Base-by-base conservation (phyloP, 2,329 filamentous ascomycete species). In the Phyllosticta ampelicida region DNA sequence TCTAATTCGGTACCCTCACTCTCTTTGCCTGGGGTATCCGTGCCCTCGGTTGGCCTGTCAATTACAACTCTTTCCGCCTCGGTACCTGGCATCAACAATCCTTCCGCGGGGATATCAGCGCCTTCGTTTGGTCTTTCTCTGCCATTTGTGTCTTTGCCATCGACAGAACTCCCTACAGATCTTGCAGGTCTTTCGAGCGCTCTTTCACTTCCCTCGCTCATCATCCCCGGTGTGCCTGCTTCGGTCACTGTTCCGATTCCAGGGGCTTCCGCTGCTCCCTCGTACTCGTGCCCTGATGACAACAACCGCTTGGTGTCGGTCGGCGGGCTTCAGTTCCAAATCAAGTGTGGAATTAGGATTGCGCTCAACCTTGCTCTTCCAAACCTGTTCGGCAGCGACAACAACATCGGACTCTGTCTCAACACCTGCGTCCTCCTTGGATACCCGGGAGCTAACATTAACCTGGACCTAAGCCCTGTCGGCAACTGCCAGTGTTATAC, bases 291-390 rank as follows among this genome's bases (percentile, higher is more conserved):
- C 9, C 55, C 55, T 4, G 11, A 9, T 6, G 55, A 53, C 13
- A 28, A 58, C 18, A 48, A 28, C 23, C n/a, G 30, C 4, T 1
- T 50, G n/a, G 36, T 58, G 26, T 20, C 50, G 3, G 55, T 11
- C 1, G 50, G 30, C 5, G 51, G 55, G 5, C 51, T 26, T 4
- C 48, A 23, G 11, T 58, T 53, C 55, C 55, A 58, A 20, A 58
- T 58, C 44, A 51, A 51, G 50, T 58, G 55, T 18, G 51, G 51
- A n/a, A 20, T 58, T 10, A 53, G 28, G 50, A 53, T 63, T 21
- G 55, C 50, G 13, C 51, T 58, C 11, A 51, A 51, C 18, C 36
- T 58, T 6, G 51, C 55, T 20, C n/a, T 58, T 11, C 55, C 55
- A 28, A 51, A 36, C n/a, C 55, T 58, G 30, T 53, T 58, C 51